Base-by-base conservation (phyloP, 176 grass and related monocot species). In the Triticum timopheevii region DNA sequence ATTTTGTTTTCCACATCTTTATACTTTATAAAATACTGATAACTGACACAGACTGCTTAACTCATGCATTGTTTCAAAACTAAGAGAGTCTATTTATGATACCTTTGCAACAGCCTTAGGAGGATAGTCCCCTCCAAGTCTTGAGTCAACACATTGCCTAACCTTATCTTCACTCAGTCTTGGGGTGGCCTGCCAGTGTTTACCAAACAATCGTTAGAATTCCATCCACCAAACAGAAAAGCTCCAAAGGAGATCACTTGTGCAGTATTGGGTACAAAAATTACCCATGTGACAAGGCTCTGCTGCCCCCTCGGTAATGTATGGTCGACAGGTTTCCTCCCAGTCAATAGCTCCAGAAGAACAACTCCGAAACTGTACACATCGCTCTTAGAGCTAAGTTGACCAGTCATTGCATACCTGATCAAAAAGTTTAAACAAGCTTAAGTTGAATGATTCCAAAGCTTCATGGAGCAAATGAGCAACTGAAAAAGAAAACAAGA, bases 361-460 rank as follows among this genome's bases (percentile, higher is more conserved):
- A 95, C 90, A 85, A 95, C 93, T 76, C 93, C 91, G 2, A 93
- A 95, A 88, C 93, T 93, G 54, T 95, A 95, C 23, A 95, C 93
- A 80, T 95, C 93, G 19, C 93, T 95, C 84, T 95, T 95, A 47
- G 91, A 93, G 78, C 93, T 93, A 79, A 95, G 93, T 59, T 95
- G 93, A 39, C 93, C 93, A 54, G 93, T 95, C 93, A 95, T 95
- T 20, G 91, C 93, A 87, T 95, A 95, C 59, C 93, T 95, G 89
- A 49, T 30, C 84, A 28, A 65, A 65, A 71, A 65, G 31, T 24
- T 52, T 58, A 35, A 86, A 27, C 52, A 81, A 20, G 2, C 20
- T 79, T 77, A 72, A 39, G 27, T 52, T 71, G 2, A 81, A 54
- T 76, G 81, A 61, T 58, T 81, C 19, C 23, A 31, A 85, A 70